Evolutionary conservation across 2,329 filamentous ascomycete genomes (phyloP), one percentile per base, ranked within the genome.

Genomic region (Biscogniauxia sp.): DNA sequence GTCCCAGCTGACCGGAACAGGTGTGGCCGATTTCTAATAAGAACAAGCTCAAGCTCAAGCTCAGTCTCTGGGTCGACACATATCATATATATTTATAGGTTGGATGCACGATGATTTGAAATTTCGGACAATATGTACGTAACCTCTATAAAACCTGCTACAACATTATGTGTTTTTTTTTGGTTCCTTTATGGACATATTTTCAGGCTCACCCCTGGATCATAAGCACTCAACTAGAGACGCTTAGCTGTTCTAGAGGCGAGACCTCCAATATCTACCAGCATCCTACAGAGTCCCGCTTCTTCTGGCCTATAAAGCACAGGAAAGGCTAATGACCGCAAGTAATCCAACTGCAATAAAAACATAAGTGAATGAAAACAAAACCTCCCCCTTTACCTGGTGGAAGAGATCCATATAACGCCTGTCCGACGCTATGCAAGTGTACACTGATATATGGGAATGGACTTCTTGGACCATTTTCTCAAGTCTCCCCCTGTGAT

Each of bases 361-460:
- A 59, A 60, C 32, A 59, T 54, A 56, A 52, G 26, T 26, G 41
- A 56, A 56, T 37, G 13, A 45, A 45, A 45, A 45, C 15, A 45
- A 60, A 20, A 37, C 19, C 51, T 52, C 32, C 58, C 56, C 53
- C 50, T 45, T 54, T 60, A 61, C 57, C 61, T 61, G 61, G 57
- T 60, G 50, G 52, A 54, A 67, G 41, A 68, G 60, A 66, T 64
- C 65, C 68, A 23, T 53, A 52, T 53, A 68, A 73, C 70, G 70
- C 70, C 71, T 54, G 61, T 61, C 69, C 69, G 65, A 68, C 66
- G 71, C 72, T 73, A 74, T 74, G 72, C 72, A 73, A 69, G 57
- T 67, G 62, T 69, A 63, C 66, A 64, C 32, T 20, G 57, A 63
- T 56, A 25, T 57, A 58, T 37, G 53, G 53, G 60, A 60, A 61